Evolutionary conservation across 768 basidiomycete genomes (phyloP), one percentile per base, ranked within the genome.

Genomic region (Amanita subjunquillea): DNA sequence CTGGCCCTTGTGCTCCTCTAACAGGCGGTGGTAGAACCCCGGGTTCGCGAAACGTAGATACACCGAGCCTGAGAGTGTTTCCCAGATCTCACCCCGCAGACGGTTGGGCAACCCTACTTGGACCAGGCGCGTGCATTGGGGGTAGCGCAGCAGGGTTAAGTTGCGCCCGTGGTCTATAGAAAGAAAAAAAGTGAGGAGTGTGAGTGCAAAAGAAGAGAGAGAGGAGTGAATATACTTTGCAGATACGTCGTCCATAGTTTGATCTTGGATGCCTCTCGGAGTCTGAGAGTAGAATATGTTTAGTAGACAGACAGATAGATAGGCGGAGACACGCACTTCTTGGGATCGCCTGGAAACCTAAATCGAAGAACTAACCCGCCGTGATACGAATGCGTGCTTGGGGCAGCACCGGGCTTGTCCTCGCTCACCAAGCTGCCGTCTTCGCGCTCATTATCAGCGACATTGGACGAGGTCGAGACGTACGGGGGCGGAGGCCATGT

Each of bases 31-130:
- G 64, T 96, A 99, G 50, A 78, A 76, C 7, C 92, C 90, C 1
- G 90, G 92, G 56, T 93, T 85, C 42, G 81, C 74, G 61, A 85
- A 92, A 10, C 96, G 91, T 15, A 96, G 80, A 67, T 83, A 95
- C 50, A 97, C 72, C 4, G 94, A 95, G 0, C 96, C 96, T 3
- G 93, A 95, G 10, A 97, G 77, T 0, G 91, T 87, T 68, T 99
- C 96, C 96, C 96, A 99, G 72, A 98, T 86, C 66, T 98, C 96
- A 12, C 96, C 96, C 22, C 96, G 81, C 7, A 99, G 75, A 15
- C 92, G 76, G 59, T 94, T 96, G 2, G 96, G 96, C 3, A 99
- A 75, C 44, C 96, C 96, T 50, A 98, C 95, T 69, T 96, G 95
- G 1, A 98, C 86, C 25, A 99, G 79, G n/a, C 96, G 86, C 39